Conservation (phyloP, 2,329 filamentous ascomycete species). For the Zarea fungicola region DNA sequence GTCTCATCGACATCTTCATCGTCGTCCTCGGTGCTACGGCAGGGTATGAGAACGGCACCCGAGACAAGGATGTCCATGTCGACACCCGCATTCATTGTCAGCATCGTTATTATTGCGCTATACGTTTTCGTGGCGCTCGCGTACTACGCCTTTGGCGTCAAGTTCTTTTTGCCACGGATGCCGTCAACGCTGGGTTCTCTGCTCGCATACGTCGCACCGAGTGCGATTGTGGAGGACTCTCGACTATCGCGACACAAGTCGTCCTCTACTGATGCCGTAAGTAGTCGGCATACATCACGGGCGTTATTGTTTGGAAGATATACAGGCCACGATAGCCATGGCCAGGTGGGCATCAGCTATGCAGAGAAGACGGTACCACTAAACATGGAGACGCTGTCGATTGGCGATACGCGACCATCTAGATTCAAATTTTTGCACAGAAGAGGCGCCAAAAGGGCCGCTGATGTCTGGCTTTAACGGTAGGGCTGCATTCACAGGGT, state of each 20-base stretch:
- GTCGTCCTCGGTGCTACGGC: too few species aligned
- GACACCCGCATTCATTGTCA: constrained; percentile 38
- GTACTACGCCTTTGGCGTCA: constrained; percentile 38
- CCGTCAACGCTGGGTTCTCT: constrained; percentile 46
- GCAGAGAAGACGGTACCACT: not conserved
- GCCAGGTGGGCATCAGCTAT: constrained; percentile 47
- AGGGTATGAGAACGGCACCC: constrained; percentile 15
- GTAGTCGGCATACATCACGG: too few species aligned
- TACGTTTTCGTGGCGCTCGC: constrained; percentile 38
- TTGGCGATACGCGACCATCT: not conserved
- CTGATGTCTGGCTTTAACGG: too few species aligned
- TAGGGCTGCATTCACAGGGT: not conserved
- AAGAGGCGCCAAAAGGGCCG: not conserved
- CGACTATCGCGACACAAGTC: too few species aligned
- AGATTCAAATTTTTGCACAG: too few species aligned
- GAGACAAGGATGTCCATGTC: constrained; percentile 46
- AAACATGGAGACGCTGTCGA: not conserved
- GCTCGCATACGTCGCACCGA: constrained; percentile 43
- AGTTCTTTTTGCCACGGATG: constrained; percentile 42
- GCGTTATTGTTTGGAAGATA: constrained; percentile 46
- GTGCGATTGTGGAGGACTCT: constrained; percentile 25
- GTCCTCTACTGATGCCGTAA: too few species aligned
- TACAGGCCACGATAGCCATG: constrained; percentile 39
- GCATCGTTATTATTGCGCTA: constrained; percentile 35
- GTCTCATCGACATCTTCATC: too few species aligned